These are phyloP conservation scores for Choiromyces venosus DNA, from an alignment of 495 filamentous ascomycete genomes.

Conservation along the genomic window DNA sequence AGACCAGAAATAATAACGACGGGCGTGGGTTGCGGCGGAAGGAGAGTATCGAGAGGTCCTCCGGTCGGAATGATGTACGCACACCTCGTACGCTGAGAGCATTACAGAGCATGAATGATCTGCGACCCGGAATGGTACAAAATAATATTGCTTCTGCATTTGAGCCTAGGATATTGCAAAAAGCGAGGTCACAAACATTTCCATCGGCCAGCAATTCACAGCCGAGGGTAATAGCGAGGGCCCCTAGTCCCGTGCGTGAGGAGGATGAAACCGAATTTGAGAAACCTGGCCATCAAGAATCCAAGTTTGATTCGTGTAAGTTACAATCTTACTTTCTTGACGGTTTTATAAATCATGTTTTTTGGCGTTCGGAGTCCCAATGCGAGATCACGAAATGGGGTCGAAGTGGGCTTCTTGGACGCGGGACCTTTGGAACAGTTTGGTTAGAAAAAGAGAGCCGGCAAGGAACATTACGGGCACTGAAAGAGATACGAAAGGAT, in stretches of 20 bases:
- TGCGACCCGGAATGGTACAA: not conserved
- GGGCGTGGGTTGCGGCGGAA: not conserved
- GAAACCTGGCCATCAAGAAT: not conserved
- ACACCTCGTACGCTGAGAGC: not conserved
- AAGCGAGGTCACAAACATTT: not conserved
- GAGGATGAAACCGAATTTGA: not conserved
- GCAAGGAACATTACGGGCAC: not conserved
- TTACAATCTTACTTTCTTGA: not conserved
- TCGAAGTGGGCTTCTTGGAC: not conserved
- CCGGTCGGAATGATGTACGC: not conserved
- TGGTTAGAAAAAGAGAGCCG: not conserved
- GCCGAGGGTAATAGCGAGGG: not conserved
- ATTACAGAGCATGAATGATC: not conserved
- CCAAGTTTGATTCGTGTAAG: not conserved
- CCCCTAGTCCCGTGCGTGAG: not conserved
- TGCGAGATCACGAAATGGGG: slow-evolving; percentile 1
- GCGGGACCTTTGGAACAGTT: slow-evolving; percentile 3
- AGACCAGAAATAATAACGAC: not conserved
- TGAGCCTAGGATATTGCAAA: not conserved
- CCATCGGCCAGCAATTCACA: not conserved
- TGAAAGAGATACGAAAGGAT: slow-evolving; percentile 6
- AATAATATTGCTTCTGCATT: not conserved
- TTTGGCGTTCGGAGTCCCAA: not conserved
- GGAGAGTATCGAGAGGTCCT: not conserved
- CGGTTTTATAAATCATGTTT: not conserved